Evolutionary conservation across 2,329 filamentous ascomycete species (phyloP).

Genomic region (Fusarium clavum): DNA sequence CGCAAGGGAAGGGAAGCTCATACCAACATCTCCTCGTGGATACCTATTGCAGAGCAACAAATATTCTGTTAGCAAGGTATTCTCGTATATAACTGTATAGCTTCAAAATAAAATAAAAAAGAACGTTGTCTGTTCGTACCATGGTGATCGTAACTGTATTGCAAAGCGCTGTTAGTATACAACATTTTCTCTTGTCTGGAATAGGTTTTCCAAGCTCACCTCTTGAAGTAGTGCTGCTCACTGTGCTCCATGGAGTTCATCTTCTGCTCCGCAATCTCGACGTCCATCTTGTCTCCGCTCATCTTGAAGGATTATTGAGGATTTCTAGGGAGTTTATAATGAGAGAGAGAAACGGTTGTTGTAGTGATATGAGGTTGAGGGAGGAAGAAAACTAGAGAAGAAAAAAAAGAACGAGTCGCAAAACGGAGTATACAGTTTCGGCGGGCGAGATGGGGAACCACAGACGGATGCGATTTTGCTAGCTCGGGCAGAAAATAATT

Average conservation of each 20-base stretch:
- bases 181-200: conserved; percentile 3
- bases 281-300: conserved; percentile 66
- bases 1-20: conserved; percentile 55
- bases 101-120: conserved; percentile 48
- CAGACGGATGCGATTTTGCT: conserved; percentile 44
- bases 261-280: conserved; percentile 70
- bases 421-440: conserved; percentile 27
- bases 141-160: conserved; percentile 92
- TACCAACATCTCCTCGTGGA: conserved; percentile 98
- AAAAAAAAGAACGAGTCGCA: conserved; percentile 34
- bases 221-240: conserved; percentile 99
- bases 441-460: conserved; percentile 31
- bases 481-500: conserved; percentile 48
- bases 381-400: conserved; percentile 11
- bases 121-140: conserved; percentile 64
- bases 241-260: conserved; percentile 86
- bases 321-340: conserved; percentile 5
- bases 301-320: conserved; percentile 49
- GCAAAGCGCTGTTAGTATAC: conserved; percentile 52
- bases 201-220: conserved; percentile 64
- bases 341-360: background rate
- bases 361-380: conserved; percentile 3
- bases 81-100: conserved; percentile 2
- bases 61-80: conserved; percentile 41
- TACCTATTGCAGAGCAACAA: conserved; percentile 68